Evolutionary conservation across 2,329 filamentous ascomycete species (phyloP).

Genomic region (Lanzia echinophila): DNA sequence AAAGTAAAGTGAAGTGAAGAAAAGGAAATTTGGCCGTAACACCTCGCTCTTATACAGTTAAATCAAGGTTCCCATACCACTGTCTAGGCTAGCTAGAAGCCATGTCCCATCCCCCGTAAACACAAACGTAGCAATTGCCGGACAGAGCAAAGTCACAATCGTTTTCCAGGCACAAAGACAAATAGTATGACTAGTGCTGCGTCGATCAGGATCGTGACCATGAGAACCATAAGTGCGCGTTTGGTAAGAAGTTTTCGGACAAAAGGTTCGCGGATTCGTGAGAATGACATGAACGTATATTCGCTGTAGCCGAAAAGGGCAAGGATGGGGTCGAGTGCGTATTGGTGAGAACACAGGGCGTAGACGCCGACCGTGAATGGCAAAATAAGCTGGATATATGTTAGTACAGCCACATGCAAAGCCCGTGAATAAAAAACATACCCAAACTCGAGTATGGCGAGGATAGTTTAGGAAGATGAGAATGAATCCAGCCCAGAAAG

Average conservation of each 20-base stretch:
- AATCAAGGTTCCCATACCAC: background rate
- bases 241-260: conserved; percentile 79
- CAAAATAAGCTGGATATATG: conserved; percentile 59
- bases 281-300: conserved; percentile 92
- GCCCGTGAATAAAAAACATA: conserved; percentile 41
- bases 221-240: conserved; percentile 73
- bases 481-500: conserved; percentile 88
- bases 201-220: conserved; percentile 68
- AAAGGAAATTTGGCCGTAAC: conserved; percentile 1
- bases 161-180: conserved; percentile 87
- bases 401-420: conserved; percentile 10
- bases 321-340: conserved; percentile 87
- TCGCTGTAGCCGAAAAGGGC: conserved; percentile 88
- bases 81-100: background rate
- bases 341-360: conserved; percentile 84
- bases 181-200: conserved; percentile 83
- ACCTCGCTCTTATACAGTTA: conserved; percentile 8
- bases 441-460: conserved; percentile 73
- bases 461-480: conserved; percentile 84
- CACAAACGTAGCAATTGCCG: background rate
- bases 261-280: conserved; percentile 81
- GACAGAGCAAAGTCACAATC: conserved; percentile 45
- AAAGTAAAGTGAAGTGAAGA: too few relatives aligned
- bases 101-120: background rate
- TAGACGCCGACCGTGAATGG: conserved; percentile 92